Evolutionary conservation across 2,329 filamentous ascomycete species (phyloP).

Genomic region (Byssochlamys sp.): DNA sequence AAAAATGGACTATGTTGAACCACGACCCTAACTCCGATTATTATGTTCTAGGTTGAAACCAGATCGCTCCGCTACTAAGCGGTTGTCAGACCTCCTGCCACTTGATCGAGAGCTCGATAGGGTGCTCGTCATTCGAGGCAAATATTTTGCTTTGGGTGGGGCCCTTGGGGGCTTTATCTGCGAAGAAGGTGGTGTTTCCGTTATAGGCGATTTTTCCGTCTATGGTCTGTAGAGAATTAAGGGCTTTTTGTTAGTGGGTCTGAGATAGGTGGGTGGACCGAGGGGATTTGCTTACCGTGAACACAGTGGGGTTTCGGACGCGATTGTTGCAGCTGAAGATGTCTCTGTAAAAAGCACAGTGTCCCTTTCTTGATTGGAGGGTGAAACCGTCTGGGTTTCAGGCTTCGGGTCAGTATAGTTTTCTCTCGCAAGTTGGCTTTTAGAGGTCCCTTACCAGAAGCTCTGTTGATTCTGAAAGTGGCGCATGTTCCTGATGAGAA

Average conservation of each 20-base stretch:
- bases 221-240: slow-evolving; percentile 4
- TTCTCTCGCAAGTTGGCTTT: background rate
- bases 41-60: background rate
- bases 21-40: background rate
- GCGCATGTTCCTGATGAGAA: slow-evolving; percentile 59
- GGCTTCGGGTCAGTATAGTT: background rate
- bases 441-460: slow-evolving; percentile 13
- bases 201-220: slow-evolving; percentile 24
- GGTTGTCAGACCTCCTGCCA: slow-evolving; percentile 16
- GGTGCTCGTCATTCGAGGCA: slow-evolving; percentile 21
- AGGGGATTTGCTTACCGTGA: slow-evolving; percentile 17
- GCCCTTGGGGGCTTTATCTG: slow-evolving; percentile 29
- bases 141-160: slow-evolving; percentile 25
- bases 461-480: slow-evolving; percentile 36
- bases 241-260: background rate
- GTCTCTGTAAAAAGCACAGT: slow-evolving; percentile 47
- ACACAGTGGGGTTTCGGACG: slow-evolving; percentile 18
- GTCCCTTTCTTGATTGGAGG: slow-evolving; percentile 49
- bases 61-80: background rate
- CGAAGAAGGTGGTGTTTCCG: slow-evolving; percentile 28
- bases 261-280: background rate
- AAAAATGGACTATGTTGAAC: background rate
- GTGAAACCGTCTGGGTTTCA: slow-evolving; percentile 36
- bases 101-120: slow-evolving; percentile 23
- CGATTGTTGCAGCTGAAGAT: slow-evolving; percentile 44